Evolutionary conservation across 2,329 filamentous ascomycete genomes (phyloP), one percentile per base, ranked within the genome.

Genomic region (Camillea tinctor): DNA sequence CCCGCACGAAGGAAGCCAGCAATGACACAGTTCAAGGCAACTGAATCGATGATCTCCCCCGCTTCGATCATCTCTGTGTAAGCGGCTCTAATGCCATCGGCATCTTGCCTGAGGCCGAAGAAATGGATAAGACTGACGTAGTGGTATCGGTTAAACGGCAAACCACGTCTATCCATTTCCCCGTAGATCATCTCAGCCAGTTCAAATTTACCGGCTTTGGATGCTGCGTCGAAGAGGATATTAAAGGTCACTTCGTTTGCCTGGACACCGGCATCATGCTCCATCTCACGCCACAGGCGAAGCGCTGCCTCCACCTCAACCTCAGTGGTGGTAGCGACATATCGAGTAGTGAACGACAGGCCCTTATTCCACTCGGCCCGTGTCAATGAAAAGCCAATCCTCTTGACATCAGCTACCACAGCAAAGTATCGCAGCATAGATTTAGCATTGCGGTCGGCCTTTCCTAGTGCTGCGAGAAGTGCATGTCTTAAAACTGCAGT

Each of bases 251-350:
- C 88, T 54, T 86, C 82, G 67, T 90, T 90, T 40, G 84, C 88
- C 66, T 78, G 77, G 15, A 92, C 74, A 1, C 84, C 83, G 1
- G 88, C 87, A 4, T 86, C 78, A 52, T 84, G 81, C 74, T 99
- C 95, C 93, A 98, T 98, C 68, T 95, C 88, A 65, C 85, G 87
- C 93, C 94, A 99, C 22, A 96, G 76, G 53, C 86, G 84, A 52
- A 99, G 79, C 0, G 91, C 88, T 4, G 86, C 83, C 73, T 91
- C 80, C 50, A 91, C 75, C 72, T 93, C 83, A 49, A 82, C 69
- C 51, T 83, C 79, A 52, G 85, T 81, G 48, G 87, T 79, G 11
- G 71, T 79, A 8, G 84, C 80, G 64, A 89, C 86, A 67, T 90
- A 92, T 59, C 89, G 87, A 44, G 89, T 88, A 9, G 91, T 90